These are phyloP conservation scores for Hypoxylon sp. DNA, from an alignment of 2,329 filamentous ascomycete species.

Conservation along the genomic window DNA sequence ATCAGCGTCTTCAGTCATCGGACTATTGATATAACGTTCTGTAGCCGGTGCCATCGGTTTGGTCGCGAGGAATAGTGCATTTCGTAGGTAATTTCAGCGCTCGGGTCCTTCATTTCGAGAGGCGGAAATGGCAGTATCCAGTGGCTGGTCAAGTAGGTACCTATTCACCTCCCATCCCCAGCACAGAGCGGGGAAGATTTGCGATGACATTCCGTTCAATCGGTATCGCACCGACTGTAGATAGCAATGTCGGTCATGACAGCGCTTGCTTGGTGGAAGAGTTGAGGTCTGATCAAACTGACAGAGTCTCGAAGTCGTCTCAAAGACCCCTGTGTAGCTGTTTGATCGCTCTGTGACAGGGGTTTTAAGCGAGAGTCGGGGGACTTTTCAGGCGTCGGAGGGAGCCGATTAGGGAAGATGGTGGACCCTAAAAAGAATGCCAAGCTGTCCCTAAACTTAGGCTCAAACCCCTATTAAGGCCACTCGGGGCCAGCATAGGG, in stretches of 20 bases:
- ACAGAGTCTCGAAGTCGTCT: slow-evolving; percentile 49
- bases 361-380: slow-evolving; percentile 33
- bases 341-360: slow-evolving; percentile 44
- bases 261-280: slow-evolving; percentile 26
- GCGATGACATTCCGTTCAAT: slow-evolving; percentile 7
- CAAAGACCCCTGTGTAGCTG: slow-evolving; percentile 42
- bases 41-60: background rate
- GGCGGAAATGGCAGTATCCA: background rate
- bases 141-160: slow-evolving; percentile 1
- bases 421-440: slow-evolving; percentile 26
- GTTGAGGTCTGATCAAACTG: slow-evolving; percentile 47
- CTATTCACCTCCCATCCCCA: background rate
- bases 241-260: background rate
- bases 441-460: slow-evolving; percentile 31
- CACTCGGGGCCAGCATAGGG: background rate
- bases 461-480: slow-evolving; percentile 7
- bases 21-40: background rate
- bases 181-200: background rate
- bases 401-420: slow-evolving; percentile 27
- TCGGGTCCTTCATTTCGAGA: background rate
- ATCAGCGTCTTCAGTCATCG: background rate
- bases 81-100: background rate
- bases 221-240: slow-evolving; percentile 8
- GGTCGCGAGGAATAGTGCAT: background rate
- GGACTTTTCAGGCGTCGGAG: slow-evolving; percentile 26